Conservation (phyloP, 2,329 filamentous ascomycete species). For the Zasmidium angulare region DNA sequence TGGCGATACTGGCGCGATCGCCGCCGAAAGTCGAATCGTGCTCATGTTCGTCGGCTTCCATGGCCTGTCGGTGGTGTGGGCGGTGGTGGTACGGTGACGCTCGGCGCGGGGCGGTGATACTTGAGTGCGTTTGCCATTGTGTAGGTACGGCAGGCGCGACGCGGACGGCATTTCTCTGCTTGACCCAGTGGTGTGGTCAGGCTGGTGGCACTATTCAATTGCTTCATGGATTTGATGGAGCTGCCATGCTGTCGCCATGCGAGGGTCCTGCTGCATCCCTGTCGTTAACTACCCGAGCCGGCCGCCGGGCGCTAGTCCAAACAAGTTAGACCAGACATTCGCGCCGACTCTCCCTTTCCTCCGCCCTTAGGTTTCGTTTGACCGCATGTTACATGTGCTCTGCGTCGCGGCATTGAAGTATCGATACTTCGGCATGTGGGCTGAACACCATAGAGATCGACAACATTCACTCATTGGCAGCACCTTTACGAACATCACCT, state of each 20-base stretch:
- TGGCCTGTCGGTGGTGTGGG: background rate
- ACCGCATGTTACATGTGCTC: no score
- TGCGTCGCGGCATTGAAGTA: background rate
- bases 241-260: background rate
- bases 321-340: no score
- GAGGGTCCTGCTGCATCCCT: background rate
- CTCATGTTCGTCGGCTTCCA: slow-evolving; percentile 30
- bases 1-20: slow-evolving; percentile 25
- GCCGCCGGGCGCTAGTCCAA: no score
- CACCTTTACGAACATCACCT: no score
- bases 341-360: no score
- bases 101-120: background rate
- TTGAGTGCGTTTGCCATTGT: background rate
- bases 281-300: no score
- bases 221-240: background rate
- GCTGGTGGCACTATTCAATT: background rate
- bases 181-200: background rate
- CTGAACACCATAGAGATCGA: no score
- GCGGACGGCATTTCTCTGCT: background rate
- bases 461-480: no score
- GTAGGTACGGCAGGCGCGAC: background rate
- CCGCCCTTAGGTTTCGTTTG: no score
- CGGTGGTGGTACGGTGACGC: background rate
- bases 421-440: no score
- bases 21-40: slow-evolving; percentile 31